These are phyloP conservation scores for Podospora australis DNA, from an alignment of 495 filamentous ascomycete genomes.

Conservation along the genomic window DNA sequence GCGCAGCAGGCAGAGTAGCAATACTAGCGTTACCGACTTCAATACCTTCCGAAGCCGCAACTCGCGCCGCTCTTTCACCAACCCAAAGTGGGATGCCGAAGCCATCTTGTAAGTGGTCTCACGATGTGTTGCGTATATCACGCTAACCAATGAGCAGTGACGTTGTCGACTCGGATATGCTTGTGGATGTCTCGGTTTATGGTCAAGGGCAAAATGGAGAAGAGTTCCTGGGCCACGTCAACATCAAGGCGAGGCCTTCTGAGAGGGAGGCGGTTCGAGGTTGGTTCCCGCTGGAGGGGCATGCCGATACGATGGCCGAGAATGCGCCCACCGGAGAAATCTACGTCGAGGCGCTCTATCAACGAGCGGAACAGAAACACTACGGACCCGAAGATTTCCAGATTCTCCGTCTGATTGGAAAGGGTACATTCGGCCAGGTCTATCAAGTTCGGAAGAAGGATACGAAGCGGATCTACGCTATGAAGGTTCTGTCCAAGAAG, in stretches of 20 bases:
- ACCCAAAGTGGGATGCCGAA: slow-evolving; percentile 93
- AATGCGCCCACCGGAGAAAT: slow-evolving; percentile 81
- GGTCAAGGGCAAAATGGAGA: slow-evolving; percentile 74
- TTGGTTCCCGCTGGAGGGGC: slow-evolving; percentile 75
- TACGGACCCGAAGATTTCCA: slow-evolving; percentile 97
- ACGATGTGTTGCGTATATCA: neutral
- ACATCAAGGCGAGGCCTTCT: slow-evolving; percentile 58
- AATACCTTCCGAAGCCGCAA: slow-evolving; percentile 57
- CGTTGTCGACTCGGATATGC: slow-evolving; percentile 85
- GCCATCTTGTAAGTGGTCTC: slow-evolving; percentile 73
- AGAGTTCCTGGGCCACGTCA: slow-evolving; percentile 85
- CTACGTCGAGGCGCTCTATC: slow-evolving; percentile 75
- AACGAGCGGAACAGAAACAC: slow-evolving; percentile 84
- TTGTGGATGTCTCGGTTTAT: slow-evolving; percentile 91
- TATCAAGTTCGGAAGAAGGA: slow-evolving; percentile 99
- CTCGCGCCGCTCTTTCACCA: slow-evolving; percentile 59
- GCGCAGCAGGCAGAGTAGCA: slow-evolving; percentile 90
- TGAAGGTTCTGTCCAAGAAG: slow-evolving; percentile 99
- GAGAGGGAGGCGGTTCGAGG: slow-evolving; percentile 67
- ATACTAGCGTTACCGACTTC: slow-evolving; percentile 71
- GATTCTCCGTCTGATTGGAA: slow-evolving; percentile 92
- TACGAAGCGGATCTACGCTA: slow-evolving; percentile 90
- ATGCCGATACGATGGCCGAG: slow-evolving; percentile 46
- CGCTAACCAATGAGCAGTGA: slow-evolving; percentile 57
- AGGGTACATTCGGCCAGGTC: slow-evolving; percentile 98